Conservation (phyloP, 495 filamentous ascomycete species). For the Poronia punctata region DNA sequence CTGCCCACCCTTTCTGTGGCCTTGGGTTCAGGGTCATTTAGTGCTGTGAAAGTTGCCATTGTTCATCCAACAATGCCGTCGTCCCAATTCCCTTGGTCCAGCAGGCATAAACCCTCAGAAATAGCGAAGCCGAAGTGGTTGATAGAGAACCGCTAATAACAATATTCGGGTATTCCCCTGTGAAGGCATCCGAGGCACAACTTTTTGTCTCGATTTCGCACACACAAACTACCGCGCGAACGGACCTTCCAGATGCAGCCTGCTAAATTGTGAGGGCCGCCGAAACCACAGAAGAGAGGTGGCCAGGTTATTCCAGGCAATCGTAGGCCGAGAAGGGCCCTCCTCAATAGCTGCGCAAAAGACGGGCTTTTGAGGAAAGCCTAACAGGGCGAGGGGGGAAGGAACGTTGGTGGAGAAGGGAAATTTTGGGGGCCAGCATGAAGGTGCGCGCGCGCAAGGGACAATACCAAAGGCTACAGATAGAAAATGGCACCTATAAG, state of each 20-base stretch:
- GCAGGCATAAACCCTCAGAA: conserved; percentile 23
- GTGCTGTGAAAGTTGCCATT: conserved; percentile 42
- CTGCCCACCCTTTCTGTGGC: conserved; percentile 23
- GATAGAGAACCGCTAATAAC: background rate
- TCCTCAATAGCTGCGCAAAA: background rate
- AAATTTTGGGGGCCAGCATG: conserved; percentile 7
- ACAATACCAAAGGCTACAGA: conserved; percentile 12
- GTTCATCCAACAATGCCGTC: conserved; percentile 29
- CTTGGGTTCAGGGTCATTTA: conserved; percentile 42
- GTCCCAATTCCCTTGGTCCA: conserved; percentile 16
- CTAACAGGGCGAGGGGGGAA: background rate
- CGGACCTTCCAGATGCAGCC: conserved; percentile 6
- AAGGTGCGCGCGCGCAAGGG: conserved; percentile 17
- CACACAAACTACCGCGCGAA: conserved; percentile 7
- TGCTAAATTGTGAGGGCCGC: background rate
- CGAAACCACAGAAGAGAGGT: background rate
- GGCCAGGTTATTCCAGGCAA: background rate
- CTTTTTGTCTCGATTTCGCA: too few species aligned
- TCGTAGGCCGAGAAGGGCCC: background rate
- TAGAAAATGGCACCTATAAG: conserved; percentile 16
- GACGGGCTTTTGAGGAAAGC: background rate
- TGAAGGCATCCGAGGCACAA: conserved; percentile 2
- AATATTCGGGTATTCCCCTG: background rate
- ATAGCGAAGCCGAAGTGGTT: background rate
- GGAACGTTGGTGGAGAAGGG: conserved; percentile 5